Conservation (phyloP, 192 early-diverging fungal genomes). For the Dimargaris verticillata region DNA sequence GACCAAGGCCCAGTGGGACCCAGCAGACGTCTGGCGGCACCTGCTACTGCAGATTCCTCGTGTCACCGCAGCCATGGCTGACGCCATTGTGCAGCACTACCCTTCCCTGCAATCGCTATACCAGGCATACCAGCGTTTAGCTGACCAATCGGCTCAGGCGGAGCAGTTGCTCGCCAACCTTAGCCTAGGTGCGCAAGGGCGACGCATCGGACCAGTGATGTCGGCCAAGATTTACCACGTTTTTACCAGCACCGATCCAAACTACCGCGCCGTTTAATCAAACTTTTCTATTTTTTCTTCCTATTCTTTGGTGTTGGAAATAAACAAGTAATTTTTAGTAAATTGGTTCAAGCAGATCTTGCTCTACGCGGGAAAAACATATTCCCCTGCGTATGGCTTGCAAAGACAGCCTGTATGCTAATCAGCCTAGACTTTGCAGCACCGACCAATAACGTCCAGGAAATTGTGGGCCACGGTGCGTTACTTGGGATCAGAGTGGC, state of each 20-base stretch:
- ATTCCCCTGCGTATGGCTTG: no score
- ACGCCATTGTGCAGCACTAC: slow-evolving; percentile 5
- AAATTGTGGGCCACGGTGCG: no score
- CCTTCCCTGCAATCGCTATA: slow-evolving; percentile 5
- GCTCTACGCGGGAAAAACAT: no score
- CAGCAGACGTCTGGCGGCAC: neutral
- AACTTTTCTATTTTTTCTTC: no score
- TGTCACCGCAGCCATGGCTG: neutral
- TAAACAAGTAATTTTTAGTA: no score
- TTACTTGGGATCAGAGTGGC: no score
- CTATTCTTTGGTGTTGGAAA: no score
- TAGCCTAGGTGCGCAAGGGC: neutral
- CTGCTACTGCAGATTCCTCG: slow-evolving; percentile 7
- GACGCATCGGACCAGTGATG: neutral
- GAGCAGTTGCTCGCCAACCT: slow-evolving; percentile 1
- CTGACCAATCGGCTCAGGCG: neutral
- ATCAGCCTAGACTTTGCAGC: no score
- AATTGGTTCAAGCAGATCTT: no score
- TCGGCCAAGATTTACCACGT: slow-evolving; percentile 2
- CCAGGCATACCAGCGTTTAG: neutral
- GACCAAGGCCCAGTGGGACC: slow-evolving; percentile 1
- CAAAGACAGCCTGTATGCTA: no score
- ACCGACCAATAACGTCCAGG: no score
- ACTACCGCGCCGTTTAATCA: no score
- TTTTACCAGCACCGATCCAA: neutral